Conservation (phyloP, 2,329 filamentous ascomycete species). For the Akanthomyces uredinophilus region DNA sequence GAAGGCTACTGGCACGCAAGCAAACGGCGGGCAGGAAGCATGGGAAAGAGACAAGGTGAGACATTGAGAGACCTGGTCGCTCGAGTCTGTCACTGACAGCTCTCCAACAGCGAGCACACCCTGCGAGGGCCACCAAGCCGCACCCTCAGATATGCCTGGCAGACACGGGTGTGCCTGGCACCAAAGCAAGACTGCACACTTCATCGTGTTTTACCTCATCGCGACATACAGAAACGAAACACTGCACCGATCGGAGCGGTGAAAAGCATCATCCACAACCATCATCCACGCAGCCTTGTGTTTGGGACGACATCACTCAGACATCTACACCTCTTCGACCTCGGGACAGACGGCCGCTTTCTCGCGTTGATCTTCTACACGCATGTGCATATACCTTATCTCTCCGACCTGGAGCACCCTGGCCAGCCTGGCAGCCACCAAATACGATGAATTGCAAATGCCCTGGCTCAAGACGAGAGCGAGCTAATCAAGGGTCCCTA, state of each 20-base stretch:
- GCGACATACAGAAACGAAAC: slow-evolving; percentile 14
- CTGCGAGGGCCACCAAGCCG: not conserved
- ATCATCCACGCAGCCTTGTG: not conserved
- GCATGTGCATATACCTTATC: not conserved
- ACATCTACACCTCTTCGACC: not conserved
- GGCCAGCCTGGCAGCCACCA: not conserved
- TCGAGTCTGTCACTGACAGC: slow-evolving; percentile 4
- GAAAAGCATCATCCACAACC: not conserved
- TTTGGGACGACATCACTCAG: not conserved
- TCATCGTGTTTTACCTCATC: slow-evolving; percentile 15
- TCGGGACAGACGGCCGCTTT: not conserved
- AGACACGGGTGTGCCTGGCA: slow-evolving; percentile 9
- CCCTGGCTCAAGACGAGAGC: not conserved
- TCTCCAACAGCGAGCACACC: not conserved
- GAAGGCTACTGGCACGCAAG: not conserved
- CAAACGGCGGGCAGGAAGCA: not conserved
- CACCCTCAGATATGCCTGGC: not conserved
- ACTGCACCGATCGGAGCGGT: slow-evolving; percentile 12
- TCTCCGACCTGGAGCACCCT: not conserved
- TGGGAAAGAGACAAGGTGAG: slow-evolving; percentile 5
- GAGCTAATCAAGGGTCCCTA: not conserved
- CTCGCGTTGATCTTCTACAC: not conserved
- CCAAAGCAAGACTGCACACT: slow-evolving; percentile 5
- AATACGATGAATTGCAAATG: not conserved
- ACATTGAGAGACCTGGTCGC: not conserved